Evolutionary conservation across 176 grass and related monocot species (phyloP).

Genomic region (Cenchrus fungigraminus): DNA sequence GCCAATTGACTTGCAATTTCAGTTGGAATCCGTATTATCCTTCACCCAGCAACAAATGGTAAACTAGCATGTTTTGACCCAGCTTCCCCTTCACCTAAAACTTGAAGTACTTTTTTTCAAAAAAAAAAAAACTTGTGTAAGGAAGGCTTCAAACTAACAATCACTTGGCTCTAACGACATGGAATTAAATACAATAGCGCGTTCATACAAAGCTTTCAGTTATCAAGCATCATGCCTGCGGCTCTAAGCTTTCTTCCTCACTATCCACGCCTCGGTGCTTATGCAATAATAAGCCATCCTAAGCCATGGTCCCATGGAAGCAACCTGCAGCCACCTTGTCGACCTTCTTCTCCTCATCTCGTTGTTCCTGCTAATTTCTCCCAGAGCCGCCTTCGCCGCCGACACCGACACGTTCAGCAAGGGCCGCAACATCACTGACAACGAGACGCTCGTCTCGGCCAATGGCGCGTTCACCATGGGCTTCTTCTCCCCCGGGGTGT

Average conservation of each 20-base stretch:
- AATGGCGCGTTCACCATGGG: conserved; percentile 37
- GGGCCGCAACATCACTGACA: conserved; percentile 12
- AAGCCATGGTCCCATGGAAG: neutral
- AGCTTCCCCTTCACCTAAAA: no score
- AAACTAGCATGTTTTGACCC: no score
- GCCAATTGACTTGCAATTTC: no score
- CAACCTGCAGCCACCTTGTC: neutral
- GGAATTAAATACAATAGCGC: no score
- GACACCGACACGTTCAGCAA: neutral
- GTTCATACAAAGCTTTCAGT: no score
- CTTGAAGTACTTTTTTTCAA: no score
- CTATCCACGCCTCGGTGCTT: neutral
- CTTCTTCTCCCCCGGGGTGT: conserved; percentile 40
- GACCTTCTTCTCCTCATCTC: neutral
- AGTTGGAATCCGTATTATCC: no score
- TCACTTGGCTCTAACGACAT: no score
- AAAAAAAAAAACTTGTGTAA: no score
- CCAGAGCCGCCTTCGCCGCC: neutral
- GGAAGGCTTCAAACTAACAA: no score
- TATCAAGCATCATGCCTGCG: neutral
- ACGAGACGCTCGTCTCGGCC: conserved; percentile 32
- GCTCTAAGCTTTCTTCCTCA: neutral
- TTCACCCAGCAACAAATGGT: no score
- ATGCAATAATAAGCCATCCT: neutral
- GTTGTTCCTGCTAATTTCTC: neutral